Conservation (phyloP, 345 rosid species). For the Salix arbutifolia region DNA sequence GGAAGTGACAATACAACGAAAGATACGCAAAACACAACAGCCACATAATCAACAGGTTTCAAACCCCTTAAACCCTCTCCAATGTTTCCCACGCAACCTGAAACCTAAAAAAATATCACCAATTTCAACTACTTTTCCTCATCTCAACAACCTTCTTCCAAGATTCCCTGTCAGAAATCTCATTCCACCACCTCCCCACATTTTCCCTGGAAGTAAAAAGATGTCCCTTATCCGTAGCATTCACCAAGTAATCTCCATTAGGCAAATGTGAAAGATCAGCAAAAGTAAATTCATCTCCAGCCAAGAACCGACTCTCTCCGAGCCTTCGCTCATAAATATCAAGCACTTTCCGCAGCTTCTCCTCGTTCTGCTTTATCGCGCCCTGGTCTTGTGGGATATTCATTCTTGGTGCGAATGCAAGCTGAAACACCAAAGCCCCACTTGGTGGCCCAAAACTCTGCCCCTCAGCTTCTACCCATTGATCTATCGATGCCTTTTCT, state of each 20-base stretch:
- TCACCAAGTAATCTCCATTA: constrained; percentile 43
- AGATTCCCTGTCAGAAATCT: constrained; percentile 56
- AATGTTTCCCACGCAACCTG: no score
- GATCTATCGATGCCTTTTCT: constrained; percentile 66
- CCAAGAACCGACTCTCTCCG: constrained; percentile 51
- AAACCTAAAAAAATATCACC: background rate
- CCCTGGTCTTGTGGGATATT: constrained; percentile 48
- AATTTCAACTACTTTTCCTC: constrained; percentile 30
- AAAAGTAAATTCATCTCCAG: constrained; percentile 61
- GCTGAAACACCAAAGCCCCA: constrained; percentile 53
- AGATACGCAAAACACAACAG: no score
- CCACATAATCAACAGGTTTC: no score
- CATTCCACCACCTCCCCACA: constrained; percentile 71
- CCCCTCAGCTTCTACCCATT: constrained; percentile 72
- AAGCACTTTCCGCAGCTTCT: constrained; percentile 50
- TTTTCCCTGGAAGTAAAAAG: constrained; percentile 48
- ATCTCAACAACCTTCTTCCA: constrained; percentile 66
- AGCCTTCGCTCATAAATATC: constrained; percentile 59
- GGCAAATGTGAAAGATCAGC: constrained; percentile 76
- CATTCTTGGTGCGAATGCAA: constrained; percentile 54
- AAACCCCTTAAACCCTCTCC: no score
- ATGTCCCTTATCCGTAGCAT: constrained; percentile 34
- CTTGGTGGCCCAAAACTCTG: constrained; percentile 59
- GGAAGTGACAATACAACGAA: no score
- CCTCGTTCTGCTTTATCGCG: constrained; percentile 41